Evolutionary conservation across 2,329 filamentous ascomycete genomes (phyloP).

Genomic region (Paraphaeosphaeria sporulosa): DNA sequence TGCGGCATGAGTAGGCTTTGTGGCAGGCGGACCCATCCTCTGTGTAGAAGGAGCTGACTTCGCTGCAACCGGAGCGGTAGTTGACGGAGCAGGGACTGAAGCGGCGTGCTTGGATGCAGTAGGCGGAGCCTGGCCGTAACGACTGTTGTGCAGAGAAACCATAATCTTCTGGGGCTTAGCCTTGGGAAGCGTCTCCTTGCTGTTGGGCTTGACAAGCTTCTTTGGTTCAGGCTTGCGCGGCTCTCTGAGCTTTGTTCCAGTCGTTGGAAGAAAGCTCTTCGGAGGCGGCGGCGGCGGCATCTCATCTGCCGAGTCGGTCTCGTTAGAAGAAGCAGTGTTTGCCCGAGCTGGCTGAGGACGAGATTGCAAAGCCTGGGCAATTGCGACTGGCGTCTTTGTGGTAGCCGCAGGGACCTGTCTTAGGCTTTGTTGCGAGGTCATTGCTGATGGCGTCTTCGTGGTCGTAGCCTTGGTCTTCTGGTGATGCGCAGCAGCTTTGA

Average conservation of each 20-base stretch:
- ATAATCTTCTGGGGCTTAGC: constrained; percentile 68
- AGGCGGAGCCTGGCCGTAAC: constrained; percentile 43
- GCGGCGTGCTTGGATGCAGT: constrained; percentile 34
- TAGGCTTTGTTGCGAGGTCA: constrained; percentile 44
- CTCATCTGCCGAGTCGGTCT: constrained; percentile 56
- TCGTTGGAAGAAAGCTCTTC: constrained; percentile 58
- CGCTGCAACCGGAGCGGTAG: constrained; percentile 31
- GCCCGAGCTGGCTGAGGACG: constrained; percentile 33
- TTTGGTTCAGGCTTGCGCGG: constrained; percentile 44
- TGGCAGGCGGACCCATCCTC: constrained; percentile 58
- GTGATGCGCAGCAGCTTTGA: constrained; percentile 64
- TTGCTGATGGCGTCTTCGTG: constrained; percentile 60
- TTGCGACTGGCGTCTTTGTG: constrained; percentile 59
- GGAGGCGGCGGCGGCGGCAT: constrained; percentile 70
- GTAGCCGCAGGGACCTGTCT: constrained; percentile 30
- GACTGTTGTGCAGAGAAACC: constrained; percentile 70
- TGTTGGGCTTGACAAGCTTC: constrained; percentile 64
- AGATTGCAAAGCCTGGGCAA: constrained; percentile 39
- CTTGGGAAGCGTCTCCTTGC: constrained; percentile 66
- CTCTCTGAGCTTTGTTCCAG: constrained; percentile 63
- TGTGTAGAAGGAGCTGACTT: constrained; percentile 24
- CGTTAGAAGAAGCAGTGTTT: constrained; percentile 44
- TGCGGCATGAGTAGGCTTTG: constrained; percentile 56
- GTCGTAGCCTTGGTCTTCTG: constrained; percentile 47
- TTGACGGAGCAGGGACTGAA: constrained; percentile 64